Base-by-base conservation (phyloP, 371 early-diverging fungal species). In the Apophysomyces elegans region DNA sequence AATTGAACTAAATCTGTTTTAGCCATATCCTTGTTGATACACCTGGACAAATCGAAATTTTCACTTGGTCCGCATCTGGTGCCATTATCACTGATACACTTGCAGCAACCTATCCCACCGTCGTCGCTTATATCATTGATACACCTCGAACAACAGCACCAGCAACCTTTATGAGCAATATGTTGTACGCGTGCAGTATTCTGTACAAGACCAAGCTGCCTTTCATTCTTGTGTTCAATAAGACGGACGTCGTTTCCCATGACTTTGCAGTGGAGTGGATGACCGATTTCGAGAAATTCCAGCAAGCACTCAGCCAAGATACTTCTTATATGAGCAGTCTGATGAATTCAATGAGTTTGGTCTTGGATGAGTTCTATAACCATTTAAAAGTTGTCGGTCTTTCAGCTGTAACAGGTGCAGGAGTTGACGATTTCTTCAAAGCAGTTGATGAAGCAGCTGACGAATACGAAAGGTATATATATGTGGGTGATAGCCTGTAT, bases 31-130 rank as follows among this genome's bases (percentile, higher is more conserved):
- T 99, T 13, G 86, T 99, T n/a, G 99, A 99, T 79, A 99, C 99
- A 12, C 99, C 99, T 38, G 99, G 99, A 18, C 99, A 99, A 79
- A 99, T 99, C 70, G 99, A 99, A 84, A 97, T 99, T 65, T 99
- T 99, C 84, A 99, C 99, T 14, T 99, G 99, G 98, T 98, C 99
- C 41, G 98, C 99, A 8, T 95, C 98, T 7, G 99, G 99, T 32
- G 86, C 95, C 41, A 98, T 99, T 69, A 96, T 99, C 70, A 95
- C 97, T 3, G 97, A 98, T 67, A 90, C 96, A 3, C 80, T 99
- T 46, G 96, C 98, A 0, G 91, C 96, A 0, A 81, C 93, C 3
- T 95, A 95, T 71, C 97, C 98, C 9, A 95, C 99, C 0, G 92
- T 95, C 58, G 82, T 99, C 14, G 92, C 95, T 3, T 99, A 99